Evolutionary conservation across 2,329 filamentous ascomycete genomes (phyloP).

Genomic region (Arthrobotrys sinensis): DNA sequence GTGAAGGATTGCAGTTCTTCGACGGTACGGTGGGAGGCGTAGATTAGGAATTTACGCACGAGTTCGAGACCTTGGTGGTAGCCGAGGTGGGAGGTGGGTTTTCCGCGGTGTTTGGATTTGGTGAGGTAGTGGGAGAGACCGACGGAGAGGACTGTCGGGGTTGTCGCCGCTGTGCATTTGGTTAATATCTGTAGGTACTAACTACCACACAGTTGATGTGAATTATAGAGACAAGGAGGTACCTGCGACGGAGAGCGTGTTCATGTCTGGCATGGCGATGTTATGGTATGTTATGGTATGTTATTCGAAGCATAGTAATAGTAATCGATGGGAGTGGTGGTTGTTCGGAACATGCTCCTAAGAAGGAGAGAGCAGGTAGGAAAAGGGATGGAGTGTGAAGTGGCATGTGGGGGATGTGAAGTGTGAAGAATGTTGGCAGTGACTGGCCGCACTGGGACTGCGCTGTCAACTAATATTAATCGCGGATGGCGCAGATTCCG

Average conservation of each 20-base stretch:
- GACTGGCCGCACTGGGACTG: no score
- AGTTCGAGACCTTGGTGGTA: constrained; percentile 94
- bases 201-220: not conserved
- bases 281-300: not conserved
- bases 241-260: constrained; percentile 82
- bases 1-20: constrained; percentile 96
- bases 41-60: constrained; percentile 86
- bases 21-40: constrained; percentile 88
- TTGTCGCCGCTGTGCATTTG: constrained; percentile 75
- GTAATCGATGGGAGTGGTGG: not conserved
- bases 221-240: constrained; percentile 2
- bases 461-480: no score
- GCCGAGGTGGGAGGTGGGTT: constrained; percentile 89
- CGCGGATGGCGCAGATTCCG: constrained; percentile 15
- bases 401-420: constrained; percentile 3
- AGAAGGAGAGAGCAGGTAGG: not conserved
- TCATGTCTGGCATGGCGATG: constrained; percentile 70
- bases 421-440: constrained; percentile 25
- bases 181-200: not conserved
- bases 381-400: not conserved
- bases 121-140: constrained; percentile 91
- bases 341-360: constrained; percentile 2
- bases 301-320: constrained; percentile 16
- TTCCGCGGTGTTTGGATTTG: constrained; percentile 82
- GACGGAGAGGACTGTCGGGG: constrained; percentile 88